phyloP scores from a whole-genome alignment of 2,329 filamentous ascomycete species.

The Fusarium sambucinum region DNA sequence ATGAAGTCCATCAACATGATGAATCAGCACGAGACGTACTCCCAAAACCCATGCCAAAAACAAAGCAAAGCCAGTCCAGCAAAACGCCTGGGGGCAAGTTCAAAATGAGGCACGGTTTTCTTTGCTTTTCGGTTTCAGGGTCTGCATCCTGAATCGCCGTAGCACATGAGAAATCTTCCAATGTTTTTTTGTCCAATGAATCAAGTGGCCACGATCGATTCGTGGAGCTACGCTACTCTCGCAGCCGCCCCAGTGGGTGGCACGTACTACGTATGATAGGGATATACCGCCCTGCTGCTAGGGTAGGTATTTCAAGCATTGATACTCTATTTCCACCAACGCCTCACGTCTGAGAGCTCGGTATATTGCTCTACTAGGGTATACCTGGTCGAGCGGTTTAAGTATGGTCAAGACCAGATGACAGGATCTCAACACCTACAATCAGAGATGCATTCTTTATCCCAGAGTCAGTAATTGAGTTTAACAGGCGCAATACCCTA shows the following conservation, averaged over 20 bases:
- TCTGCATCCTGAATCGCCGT: slow-evolving; percentile 11
- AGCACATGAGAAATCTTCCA: slow-evolving; percentile 5
- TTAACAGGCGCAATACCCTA: slow-evolving; percentile 20
- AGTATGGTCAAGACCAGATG: slow-evolving; percentile 2
- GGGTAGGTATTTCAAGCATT: slow-evolving; percentile 28
- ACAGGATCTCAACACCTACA: slow-evolving; percentile 5
- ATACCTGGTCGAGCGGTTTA: slow-evolving; percentile 12
- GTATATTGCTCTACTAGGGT: slow-evolving; percentile 5
- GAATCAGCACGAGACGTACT: neutral
- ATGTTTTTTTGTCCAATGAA: slow-evolving; percentile 27
- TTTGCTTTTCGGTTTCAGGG: slow-evolving; percentile 23
- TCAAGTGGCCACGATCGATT: slow-evolving; percentile 32
- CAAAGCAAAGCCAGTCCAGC: slow-evolving; percentile 3
- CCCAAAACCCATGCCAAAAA: neutral
- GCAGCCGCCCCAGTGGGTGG: slow-evolving; percentile 1
- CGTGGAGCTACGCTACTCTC: slow-evolving; percentile 20
- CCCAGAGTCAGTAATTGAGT: neutral
- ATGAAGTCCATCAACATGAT: neutral
- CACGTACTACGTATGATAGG: slow-evolving; percentile 21
- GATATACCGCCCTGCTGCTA: slow-evolving; percentile 15
- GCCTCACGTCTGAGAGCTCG: slow-evolving; percentile 37
- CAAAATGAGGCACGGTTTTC: slow-evolving; percentile 8
- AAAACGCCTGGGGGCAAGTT: slow-evolving; percentile 1
- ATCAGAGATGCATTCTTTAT: neutral
- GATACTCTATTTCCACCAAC: slow-evolving; percentile 18